Evolutionary conservation across 768 basidiomycete species (phyloP).

Genomic region (Suillus weaverae): DNA sequence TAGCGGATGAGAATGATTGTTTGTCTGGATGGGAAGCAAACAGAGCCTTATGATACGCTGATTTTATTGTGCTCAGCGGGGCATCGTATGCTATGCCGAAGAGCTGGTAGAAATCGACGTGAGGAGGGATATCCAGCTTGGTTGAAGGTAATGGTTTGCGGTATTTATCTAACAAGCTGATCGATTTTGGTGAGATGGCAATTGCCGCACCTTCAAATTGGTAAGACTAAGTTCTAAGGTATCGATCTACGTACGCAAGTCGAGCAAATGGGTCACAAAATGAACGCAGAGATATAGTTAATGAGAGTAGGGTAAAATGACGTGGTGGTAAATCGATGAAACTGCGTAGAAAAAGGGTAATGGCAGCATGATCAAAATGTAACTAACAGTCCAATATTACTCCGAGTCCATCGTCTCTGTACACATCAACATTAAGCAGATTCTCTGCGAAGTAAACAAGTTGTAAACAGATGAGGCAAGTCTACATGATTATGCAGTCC

Average conservation of each 20-base stretch:
- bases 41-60: constrained; percentile 68
- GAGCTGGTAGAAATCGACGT: constrained; percentile 57
- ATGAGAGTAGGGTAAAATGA: constrained; percentile 1
- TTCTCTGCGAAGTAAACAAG: background rate
- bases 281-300: background rate
- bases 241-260: background rate
- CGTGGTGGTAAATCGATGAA: background rate
- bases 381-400: background rate
- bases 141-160: background rate
- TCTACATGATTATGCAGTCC: constrained; percentile 84
- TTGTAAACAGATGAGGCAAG: background rate
- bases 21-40: constrained; percentile 69
- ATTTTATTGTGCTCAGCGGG: constrained; percentile 57
- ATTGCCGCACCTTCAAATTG: constrained; percentile 1
- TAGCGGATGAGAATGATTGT: constrained; percentile 20
- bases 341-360: background rate
- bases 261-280: no score
- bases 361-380: background rate
- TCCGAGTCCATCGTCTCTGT: constrained; percentile 4
- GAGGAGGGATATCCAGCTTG: constrained; percentile 17
- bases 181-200: background rate
- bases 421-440: constrained; percentile 1
- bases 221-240: background rate
- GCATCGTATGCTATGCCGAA: constrained; percentile 55
- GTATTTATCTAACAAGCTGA: background rate